Evolutionary conservation across 1,284 basidiomycete genomes (phyloP), one percentile per base, ranked within the genome.

Genomic region (Dichomitus squalens): DNA sequence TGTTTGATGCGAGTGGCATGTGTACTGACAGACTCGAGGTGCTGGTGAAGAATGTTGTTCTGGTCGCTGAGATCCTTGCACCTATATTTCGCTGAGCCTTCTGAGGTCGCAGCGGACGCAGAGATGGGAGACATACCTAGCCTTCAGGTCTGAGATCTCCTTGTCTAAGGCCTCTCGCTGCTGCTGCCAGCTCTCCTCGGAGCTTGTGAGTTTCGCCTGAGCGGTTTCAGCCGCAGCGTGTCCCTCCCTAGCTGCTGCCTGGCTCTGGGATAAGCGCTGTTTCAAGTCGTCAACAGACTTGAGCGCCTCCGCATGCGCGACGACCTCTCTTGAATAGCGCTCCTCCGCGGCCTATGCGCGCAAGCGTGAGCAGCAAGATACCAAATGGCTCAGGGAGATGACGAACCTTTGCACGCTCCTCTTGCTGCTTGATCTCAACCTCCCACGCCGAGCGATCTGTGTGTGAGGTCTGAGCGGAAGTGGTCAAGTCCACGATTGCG

Each of bases 11-110:
- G 82, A 11, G 88, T 80, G 1, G 92, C 92, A 68, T 95, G 92
- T 0, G 85, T 82, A 64, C 84, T 93, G 60, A 95, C 87, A n/a
- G 85, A 85, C 66, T 96, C 93, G 16, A 96, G 83, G 67, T 95
- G 93, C 58, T 89, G 82, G 68, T 95, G 93, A 9, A 96, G 81
- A 16, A 91, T 78, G 7, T 79, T 73, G 69, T 96, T 96, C 70
- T 96, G 94, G 25, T 85, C 78, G 2, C 80, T 78, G 18, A 96
- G 78, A 65, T 93, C 93, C 66, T 88, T 85, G 68, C 80, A 86
- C 25, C 92, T 93, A 60, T 25, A 47, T 40, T 14, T 46, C 25
- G 7, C 27, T 48, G 23, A 41, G 36, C 36, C 2, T 47, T 40
- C n/a, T 21, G 36, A 14, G 4, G 20, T 16, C 7, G 11, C 29